These are phyloP conservation scores for Fraxinus excelsior DNA, from an alignment of 257 asterid species.

Conservation along the genomic window DNA sequence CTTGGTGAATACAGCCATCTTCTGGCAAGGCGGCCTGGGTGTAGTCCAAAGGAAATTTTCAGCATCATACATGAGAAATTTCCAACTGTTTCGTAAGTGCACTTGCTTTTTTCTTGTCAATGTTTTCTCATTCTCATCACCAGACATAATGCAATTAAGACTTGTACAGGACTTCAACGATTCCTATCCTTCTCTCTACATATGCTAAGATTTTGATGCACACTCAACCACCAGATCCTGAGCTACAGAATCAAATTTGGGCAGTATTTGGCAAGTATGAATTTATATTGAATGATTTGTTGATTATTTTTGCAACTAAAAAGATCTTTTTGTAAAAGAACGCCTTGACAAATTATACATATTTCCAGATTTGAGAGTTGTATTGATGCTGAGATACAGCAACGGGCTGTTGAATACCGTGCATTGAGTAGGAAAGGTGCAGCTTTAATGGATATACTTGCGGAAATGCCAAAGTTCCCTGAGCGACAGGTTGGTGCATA, in stretches of 20 bases:
- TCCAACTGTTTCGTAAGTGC: constrained; percentile 89
- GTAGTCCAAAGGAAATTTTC: constrained; percentile 85
- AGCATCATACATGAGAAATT: constrained; percentile 81
- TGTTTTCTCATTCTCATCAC: constrained; percentile 20
- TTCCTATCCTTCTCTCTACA: constrained; percentile 88
- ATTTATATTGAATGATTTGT: constrained; percentile 19
- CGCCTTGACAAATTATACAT: constrained; percentile 19
- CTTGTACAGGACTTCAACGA: constrained; percentile 72
- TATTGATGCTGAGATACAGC: constrained; percentile 94
- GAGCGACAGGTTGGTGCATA: constrained; percentile 74
- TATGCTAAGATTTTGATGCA: constrained; percentile 95
- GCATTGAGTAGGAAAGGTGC: constrained; percentile 90
- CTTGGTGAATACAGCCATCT: constrained; percentile 98
- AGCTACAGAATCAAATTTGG: constrained; percentile 84
- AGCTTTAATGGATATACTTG: constrained; percentile 77
- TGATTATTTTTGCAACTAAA: constrained; percentile 7
- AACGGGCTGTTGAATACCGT: constrained; percentile 89
- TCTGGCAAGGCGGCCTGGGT: constrained; percentile 91
- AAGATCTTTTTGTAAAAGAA: constrained; percentile 15
- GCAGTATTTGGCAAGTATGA: constrained; percentile 73
- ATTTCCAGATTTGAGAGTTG: constrained; percentile 79
- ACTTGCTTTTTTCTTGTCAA: constrained; percentile 17
- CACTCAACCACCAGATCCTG: constrained; percentile 81
- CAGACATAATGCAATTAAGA: constrained; percentile 30
- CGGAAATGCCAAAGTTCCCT: constrained; percentile 98